These are phyloP conservation scores for Dissophora globulifera DNA, from an alignment of 192 early-diverging fungal genomes.

Conservation along the genomic window DNA sequence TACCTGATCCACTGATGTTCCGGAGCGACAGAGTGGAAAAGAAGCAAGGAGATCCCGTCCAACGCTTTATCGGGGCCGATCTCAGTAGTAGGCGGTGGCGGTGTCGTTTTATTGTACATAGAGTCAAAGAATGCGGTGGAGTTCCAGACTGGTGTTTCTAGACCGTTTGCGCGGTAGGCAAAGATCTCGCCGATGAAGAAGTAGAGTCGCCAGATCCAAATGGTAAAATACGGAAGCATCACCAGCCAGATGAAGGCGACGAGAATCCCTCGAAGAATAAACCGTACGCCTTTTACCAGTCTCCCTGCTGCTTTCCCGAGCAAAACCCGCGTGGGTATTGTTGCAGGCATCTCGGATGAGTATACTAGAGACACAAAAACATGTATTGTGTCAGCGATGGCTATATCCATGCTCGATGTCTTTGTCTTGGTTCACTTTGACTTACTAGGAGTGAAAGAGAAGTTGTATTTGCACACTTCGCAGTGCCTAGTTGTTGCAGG, in stretches of 20 bases:
- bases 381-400: too few species aligned
- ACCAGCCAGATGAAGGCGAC: slow-evolving; percentile 83
- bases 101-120: slow-evolving; percentile 21
- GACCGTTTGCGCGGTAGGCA: slow-evolving; percentile 48
- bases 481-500: too few species aligned
- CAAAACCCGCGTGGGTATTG: slow-evolving; percentile 70
- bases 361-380: too few species aligned
- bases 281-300: slow-evolving; percentile 48
- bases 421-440: background rate
- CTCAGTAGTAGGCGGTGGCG: background rate
- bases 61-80: background rate
- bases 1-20: slow-evolving; percentile 47
- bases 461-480: slow-evolving; percentile 91
- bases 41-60: slow-evolving; percentile 10
- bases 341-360: slow-evolving; percentile 75
- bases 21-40: slow-evolving; percentile 17
- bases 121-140: slow-evolving; percentile 23
- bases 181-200: slow-evolving; percentile 80
- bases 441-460: slow-evolving; percentile 86
- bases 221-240: slow-evolving; percentile 81
- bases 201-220: slow-evolving; percentile 88
- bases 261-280: slow-evolving; percentile 65
- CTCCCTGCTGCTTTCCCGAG: slow-evolving; percentile 65
- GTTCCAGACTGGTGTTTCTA: slow-evolving; percentile 38
- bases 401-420: too few species aligned